phyloP scores from a whole-genome alignment of 2,329 filamentous ascomycete genomes.

The Amauroascus verrucosus region DNA sequence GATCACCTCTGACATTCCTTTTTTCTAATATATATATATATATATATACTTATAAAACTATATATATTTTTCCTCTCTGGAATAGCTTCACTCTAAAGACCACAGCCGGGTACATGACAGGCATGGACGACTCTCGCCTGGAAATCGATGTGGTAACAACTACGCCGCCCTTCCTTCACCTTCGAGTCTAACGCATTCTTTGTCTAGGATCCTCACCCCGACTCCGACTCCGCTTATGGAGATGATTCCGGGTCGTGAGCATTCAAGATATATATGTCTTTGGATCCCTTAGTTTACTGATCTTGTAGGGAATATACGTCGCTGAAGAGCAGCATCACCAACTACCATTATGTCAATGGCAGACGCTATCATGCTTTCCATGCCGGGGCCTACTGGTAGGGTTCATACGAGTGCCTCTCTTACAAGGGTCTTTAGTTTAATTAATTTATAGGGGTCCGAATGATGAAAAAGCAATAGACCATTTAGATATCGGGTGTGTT shows the following conservation, averaged over 20 bases:
- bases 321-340: slow-evolving; percentile 13
- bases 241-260: slow-evolving; percentile 9
- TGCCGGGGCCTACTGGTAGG: slow-evolving; percentile 11
- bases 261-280: background rate
- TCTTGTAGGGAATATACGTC: slow-evolving; percentile 7
- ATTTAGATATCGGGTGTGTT: slow-evolving; percentile 26
- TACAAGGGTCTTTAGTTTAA: background rate
- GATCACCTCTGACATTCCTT: too few relatives aligned
- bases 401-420: background rate
- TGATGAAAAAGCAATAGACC: slow-evolving; percentile 15
- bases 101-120: too few relatives aligned
- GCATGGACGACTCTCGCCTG: background rate
- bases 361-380: slow-evolving; percentile 14
- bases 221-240: slow-evolving; percentile 8
- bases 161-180: background rate
- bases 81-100: too few relatives aligned
- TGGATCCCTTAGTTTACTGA: background rate
- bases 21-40: too few relatives aligned
- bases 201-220: background rate
- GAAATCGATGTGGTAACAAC: background rate
- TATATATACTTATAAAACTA: too few relatives aligned
- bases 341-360: slow-evolving; percentile 14
- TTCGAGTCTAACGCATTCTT: background rate
- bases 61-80: too few relatives aligned
- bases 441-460: slow-evolving; percentile 7